Conservation (phyloP, 768 basidiomycete species). For the Sporobolomyces pararoseus region DNA sequence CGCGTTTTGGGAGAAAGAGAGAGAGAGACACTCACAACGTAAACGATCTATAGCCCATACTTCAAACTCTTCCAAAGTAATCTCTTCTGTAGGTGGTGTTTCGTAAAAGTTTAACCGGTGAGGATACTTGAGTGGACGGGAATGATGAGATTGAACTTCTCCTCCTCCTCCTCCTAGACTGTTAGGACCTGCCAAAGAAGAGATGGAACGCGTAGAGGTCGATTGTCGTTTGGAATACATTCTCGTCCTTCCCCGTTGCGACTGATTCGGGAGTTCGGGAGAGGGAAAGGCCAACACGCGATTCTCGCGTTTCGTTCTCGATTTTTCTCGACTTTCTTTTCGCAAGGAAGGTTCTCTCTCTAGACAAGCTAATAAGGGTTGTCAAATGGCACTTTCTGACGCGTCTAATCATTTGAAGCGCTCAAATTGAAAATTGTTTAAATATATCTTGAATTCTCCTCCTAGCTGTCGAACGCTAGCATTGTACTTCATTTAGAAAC, state of each 20-base stretch:
- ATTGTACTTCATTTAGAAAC: neutral
- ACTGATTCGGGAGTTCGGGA: too few relatives aligned
- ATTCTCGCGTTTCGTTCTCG: neutral
- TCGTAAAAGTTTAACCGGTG: slow-evolving; percentile 67
- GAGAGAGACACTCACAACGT: slow-evolving; percentile 54
- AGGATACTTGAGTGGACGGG: slow-evolving; percentile 55
- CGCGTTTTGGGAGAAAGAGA: too few relatives aligned
- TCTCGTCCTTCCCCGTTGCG: too few relatives aligned
- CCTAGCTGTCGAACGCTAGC: too few relatives aligned
- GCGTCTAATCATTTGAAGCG: too few relatives aligned
- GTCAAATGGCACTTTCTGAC: too few relatives aligned
- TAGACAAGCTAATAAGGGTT: too few relatives aligned
- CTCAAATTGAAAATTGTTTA: too few relatives aligned
- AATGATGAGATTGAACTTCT: slow-evolving; percentile 5
- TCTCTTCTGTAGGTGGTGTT: slow-evolving; percentile 73
- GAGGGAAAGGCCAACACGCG: neutral
- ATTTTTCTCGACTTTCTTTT: neutral
- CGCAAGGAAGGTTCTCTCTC: neutral
- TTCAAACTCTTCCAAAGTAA: slow-evolving; percentile 94
- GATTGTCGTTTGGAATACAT: neutral
- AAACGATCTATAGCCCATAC: slow-evolving; percentile 81
- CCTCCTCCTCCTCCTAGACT: neutral
- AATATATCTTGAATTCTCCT: too few relatives aligned
- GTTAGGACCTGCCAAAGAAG: neutral
- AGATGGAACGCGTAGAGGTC: neutral